A percentile compares a stretch with the other conserved stretches of the same genome.
These are phyloP conservation scores for Penicillium corylophilum DNA, from an alignment of 2,329 filamentous ascomycete species.

Conservation along the genomic window DNA sequence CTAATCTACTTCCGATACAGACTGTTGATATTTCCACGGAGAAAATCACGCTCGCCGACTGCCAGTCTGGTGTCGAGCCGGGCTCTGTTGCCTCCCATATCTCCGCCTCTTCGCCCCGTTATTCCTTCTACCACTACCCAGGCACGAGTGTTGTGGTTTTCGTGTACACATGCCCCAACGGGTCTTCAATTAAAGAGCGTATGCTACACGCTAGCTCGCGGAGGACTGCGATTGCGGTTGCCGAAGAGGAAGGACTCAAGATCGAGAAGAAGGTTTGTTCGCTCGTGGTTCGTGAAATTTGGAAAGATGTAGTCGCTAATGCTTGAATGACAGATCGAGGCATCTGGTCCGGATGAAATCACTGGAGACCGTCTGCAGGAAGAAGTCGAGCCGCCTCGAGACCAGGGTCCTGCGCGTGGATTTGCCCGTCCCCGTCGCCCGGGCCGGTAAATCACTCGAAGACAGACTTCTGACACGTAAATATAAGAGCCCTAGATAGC, in stretches of 20 bases:
- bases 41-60: constrained; percentile 54
- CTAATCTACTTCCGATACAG: constrained; percentile 33
- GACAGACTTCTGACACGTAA: constrained; percentile 3
- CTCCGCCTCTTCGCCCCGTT: constrained; percentile 56
- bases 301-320: constrained; percentile 17
- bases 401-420: constrained; percentile 49
- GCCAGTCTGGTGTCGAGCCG: constrained; percentile 44
- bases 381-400: constrained; percentile 53
- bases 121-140: constrained; percentile 60
- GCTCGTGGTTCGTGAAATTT: neutral
- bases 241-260: constrained; percentile 56
- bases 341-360: constrained; percentile 59
- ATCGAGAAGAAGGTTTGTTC: constrained; percentile 56
- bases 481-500: constrained; percentile 6
- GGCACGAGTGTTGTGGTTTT: constrained; percentile 54
- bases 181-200: constrained; percentile 62
- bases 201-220: constrained; percentile 65
- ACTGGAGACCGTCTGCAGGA: constrained; percentile 53
- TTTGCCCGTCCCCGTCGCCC: constrained; percentile 66
- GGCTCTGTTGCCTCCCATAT: constrained; percentile 49
- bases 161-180: constrained; percentile 63
- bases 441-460: constrained; percentile 43
- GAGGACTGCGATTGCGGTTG: constrained; percentile 53
- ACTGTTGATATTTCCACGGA: constrained; percentile 49
- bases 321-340: constrained; percentile 51